Evolutionary conservation across 495 filamentous ascomycete genomes (phyloP).

Genomic region (Cetradonia linearis): DNA sequence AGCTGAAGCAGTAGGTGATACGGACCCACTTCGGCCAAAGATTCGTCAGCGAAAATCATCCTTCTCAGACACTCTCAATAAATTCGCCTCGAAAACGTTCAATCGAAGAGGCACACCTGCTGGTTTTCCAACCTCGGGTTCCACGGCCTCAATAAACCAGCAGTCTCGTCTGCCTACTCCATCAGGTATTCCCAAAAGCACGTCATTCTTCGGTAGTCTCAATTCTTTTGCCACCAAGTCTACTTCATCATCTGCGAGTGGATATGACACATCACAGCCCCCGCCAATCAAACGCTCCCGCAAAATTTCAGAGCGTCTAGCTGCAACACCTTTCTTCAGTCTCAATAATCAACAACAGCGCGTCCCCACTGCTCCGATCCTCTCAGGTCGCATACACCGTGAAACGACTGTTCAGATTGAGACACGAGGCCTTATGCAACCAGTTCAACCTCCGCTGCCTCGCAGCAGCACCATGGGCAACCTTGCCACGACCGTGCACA

Average conservation of each 20-base stretch:
- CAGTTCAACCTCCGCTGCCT: conserved; percentile 23
- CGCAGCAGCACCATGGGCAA: conserved; percentile 20
- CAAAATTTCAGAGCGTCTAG: conserved; percentile 14
- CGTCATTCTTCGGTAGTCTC: conserved; percentile 20
- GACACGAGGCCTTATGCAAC: conserved; percentile 23
- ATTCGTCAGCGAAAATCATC: conserved; percentile 20
- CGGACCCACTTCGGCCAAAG: background rate
- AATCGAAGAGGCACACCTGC: conserved; percentile 15
- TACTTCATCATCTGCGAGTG: conserved; percentile 1
- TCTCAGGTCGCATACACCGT: conserved; percentile 1
- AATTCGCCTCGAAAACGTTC: conserved; percentile 20
- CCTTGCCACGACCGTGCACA: conserved; percentile 2
- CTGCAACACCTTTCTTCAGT: conserved; percentile 15
- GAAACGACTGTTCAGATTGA: conserved; percentile 21
- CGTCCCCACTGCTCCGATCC: background rate
- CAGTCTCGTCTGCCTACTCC: conserved; percentile 21
- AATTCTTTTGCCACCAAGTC: conserved; percentile 15
- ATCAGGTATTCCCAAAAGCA: conserved; percentile 13
- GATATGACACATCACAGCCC: conserved; percentile 1
- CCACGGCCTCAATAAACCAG: conserved; percentile 9
- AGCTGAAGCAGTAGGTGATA: background rate
- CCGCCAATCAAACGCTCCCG: conserved; percentile 2
- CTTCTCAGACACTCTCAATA: conserved; percentile 20
- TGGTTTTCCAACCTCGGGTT: conserved; percentile 4
- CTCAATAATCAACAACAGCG: conserved; percentile 11